A percentile compares a stretch with the other conserved stretches of the same genome.
phyloP scores from a whole-genome alignment of 495 filamentous ascomycete genomes.

The Penicillium psychrofluorescens region DNA sequence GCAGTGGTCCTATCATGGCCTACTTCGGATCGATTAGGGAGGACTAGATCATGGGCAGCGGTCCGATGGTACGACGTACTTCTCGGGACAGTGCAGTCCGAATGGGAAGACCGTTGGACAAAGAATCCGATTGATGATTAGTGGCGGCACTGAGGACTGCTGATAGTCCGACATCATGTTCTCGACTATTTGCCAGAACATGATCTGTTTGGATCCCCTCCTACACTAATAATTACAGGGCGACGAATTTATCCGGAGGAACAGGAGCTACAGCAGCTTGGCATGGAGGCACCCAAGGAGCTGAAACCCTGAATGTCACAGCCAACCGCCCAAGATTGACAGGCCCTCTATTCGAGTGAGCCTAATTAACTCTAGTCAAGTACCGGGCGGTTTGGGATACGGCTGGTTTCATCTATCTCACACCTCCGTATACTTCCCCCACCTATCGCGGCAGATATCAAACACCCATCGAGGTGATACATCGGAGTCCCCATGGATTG shows the following conservation, averaged over 20 bases:
- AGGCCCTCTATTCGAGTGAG: conserved; percentile 5
- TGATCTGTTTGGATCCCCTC: no score
- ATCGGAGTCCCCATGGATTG: no score
- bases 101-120: no score
- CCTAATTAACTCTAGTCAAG: conserved; percentile 11
- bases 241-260: conserved; percentile 8
- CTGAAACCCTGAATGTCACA: conserved; percentile 32
- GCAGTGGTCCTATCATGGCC: no score
- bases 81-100: no score
- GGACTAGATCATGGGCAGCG: no score
- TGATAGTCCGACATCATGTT: no score
- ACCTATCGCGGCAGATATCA: conserved; percentile 11
- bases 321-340: conserved; percentile 22
- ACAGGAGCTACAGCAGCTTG: conserved; percentile 9
- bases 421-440: conserved; percentile 10
- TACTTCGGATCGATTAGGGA: no score
- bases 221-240: not conserved
- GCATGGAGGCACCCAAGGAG: conserved; percentile 6
- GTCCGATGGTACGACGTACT: no score
- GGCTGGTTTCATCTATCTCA: conserved; percentile 30
- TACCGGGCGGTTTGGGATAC: conserved; percentile 8
- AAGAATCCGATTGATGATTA: no score
- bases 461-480: not conserved
- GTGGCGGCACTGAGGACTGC: no score
- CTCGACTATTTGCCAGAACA: no score